Conservation (phyloP, 2,329 filamentous ascomycete species). For the Chalaropsis ovoidea region DNA sequence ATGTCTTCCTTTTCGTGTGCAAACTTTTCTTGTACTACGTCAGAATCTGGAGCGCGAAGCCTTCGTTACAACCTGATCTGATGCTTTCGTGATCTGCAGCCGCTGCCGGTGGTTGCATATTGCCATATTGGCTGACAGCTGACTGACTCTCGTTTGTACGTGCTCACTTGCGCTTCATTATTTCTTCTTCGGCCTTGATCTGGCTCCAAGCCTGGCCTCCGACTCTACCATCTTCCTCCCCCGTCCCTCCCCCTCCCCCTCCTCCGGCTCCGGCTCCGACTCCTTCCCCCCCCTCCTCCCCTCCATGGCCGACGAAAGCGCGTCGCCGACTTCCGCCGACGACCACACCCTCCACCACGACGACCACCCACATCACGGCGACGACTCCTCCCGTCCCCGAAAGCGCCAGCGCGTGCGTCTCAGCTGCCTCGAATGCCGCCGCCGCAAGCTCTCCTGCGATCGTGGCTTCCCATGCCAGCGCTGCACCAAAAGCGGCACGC, state of each 20-base stretch:
- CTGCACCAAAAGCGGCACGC: slow-evolving; percentile 52
- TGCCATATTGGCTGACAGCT: background rate
- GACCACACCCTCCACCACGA: background rate
- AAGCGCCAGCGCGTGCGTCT: slow-evolving; percentile 51
- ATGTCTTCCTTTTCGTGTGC: background rate
- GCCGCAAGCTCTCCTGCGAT: slow-evolving; percentile 52
- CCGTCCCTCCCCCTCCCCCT: background rate
- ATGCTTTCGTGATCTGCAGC: slow-evolving; percentile 9
- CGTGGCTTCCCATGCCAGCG: slow-evolving; percentile 52
- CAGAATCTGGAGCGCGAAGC: background rate
- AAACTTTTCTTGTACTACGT: slow-evolving; percentile 15
- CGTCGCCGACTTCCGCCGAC: slow-evolving; percentile 21
- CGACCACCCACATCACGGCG: slow-evolving; percentile 12
- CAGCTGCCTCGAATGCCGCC: slow-evolving; percentile 51
- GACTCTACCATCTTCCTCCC: background rate
- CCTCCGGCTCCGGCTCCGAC: background rate
- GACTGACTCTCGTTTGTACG: background rate
- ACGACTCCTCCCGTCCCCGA: slow-evolving; percentile 34
- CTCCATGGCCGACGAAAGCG: slow-evolving; percentile 21
- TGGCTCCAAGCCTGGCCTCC: background rate
- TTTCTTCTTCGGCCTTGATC: background rate
- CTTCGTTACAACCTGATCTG: background rate
- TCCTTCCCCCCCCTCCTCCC: background rate
- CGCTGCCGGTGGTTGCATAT: slow-evolving; percentile 8
- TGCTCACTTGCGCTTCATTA: background rate